Evolutionary conservation across 257 asterid species (phyloP), one percentile per base, ranked within the genome.

Genomic region (Salvia splendens): DNA sequence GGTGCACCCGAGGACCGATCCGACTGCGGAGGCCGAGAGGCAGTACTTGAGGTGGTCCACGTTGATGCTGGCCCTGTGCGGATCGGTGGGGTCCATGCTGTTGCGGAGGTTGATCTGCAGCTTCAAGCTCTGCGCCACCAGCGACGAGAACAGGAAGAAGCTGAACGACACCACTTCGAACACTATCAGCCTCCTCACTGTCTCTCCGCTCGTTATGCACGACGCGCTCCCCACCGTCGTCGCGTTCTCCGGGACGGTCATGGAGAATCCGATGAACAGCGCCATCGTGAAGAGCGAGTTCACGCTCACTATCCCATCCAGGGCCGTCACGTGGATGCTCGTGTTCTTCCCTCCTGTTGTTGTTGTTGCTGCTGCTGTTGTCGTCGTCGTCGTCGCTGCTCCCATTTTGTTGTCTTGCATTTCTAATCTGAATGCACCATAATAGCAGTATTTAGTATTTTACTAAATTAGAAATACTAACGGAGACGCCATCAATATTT

Each of bases 251-350:
- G 63, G 63, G 3, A 7, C 9, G 3, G 63, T 71, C 48, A 76
- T 65, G 38, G 82, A 73, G 12, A 80, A 53, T 30, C 80, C 82
- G 12, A 80, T 56, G 73, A 80, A 80, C 24, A 70, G 38, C 20
- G 80, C 80, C 43, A 76, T 28, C 36, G 84, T 79, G 77, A 76
- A 79, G 59, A 79, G 84, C 7, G 84, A 79, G 77, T 79, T 79
- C 9, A 79, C 84, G 54, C 42, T 72, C 20, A 79, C 81, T 20
- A 79, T 69, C 33, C 84, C 74, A 28, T 79, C 79, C 2, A 79
- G 79, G 51, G 81, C 84, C 8, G 81, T 79, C 43, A 79, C 68
- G 43, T 73, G 77, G 55, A 79, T 55, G 64, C 14, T 52, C 36
- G 58, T 52, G 12, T 15, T 4, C 58, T 10, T 3, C 35, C 35